A percentile compares a stretch with the other conserved stretches of the same genome.
These are phyloP conservation scores for Aspergillus pseudonomiae DNA, from an alignment of 2,329 filamentous ascomycete species.

Conservation along the genomic window DNA sequence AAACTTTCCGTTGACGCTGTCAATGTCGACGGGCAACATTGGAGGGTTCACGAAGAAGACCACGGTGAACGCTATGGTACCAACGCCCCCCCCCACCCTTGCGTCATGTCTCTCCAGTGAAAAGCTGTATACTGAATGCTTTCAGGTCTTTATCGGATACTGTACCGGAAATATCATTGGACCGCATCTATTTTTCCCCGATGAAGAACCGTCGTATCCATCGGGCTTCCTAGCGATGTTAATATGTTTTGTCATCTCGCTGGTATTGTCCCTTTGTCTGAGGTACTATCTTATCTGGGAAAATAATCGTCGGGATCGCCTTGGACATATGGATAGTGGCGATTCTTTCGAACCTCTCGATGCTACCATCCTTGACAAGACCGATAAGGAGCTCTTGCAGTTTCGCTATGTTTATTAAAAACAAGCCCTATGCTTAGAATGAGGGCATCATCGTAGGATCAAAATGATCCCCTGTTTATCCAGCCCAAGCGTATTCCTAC, in stretches of 20 bases:
- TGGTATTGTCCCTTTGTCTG: too few relatives aligned
- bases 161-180: slow-evolving; percentile 50
- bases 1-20: slow-evolving; percentile 41
- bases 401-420: neutral
- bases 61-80: slow-evolving; percentile 46
- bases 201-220: slow-evolving; percentile 34
- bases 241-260: neutral
- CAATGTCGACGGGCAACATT: slow-evolving; percentile 50
- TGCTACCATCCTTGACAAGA: neutral
- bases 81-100: too few relatives aligned
- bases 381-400: neutral
- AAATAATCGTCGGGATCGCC: neutral
- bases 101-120: too few relatives aligned
- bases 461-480: too few relatives aligned
- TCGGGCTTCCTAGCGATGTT: neutral
- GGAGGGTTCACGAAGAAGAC: slow-evolving; percentile 55
- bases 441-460: too few relatives aligned
- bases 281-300: too few relatives aligned
- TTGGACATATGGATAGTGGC: neutral
- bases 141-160: slow-evolving; percentile 43
- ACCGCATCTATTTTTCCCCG: slow-evolving; percentile 47
- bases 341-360: too few relatives aligned
- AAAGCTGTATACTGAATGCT: too few relatives aligned
- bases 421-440: too few relatives aligned
- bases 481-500: too few relatives aligned